Percentiles rank a stretch among this genome's conserved stretches.
These are phyloP conservation scores for Amaranthus cruentus DNA, from an alignment of 148 eudicot genomes.

Conservation along the genomic window DNA sequence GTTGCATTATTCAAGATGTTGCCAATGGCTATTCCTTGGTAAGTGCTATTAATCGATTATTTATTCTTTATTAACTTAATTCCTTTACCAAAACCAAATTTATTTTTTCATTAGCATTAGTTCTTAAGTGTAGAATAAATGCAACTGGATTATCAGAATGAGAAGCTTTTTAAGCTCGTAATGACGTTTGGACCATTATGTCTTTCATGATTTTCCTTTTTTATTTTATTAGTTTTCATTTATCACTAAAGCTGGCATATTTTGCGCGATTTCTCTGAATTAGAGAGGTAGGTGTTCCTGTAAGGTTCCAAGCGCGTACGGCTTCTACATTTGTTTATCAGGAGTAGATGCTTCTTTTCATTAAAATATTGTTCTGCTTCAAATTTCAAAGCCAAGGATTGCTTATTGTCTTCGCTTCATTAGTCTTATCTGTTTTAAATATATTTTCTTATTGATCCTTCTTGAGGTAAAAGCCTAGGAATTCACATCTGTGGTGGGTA, in stretches of 20 bases:
- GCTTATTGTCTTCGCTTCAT: constrained; percentile 34
- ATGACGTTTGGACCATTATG: constrained; percentile 30
- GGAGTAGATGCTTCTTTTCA: constrained; percentile 35
- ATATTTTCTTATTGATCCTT: constrained; percentile 4
- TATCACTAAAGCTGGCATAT: constrained; percentile 23
- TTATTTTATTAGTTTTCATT: not conserved
- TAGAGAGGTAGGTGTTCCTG: constrained; percentile 21
- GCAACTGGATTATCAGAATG: constrained; percentile 11
- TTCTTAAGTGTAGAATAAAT: constrained; percentile 6
- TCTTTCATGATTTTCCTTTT: not conserved
- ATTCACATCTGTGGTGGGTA: constrained; percentile 29
- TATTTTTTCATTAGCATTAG: not conserved
- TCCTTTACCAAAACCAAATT: not conserved
- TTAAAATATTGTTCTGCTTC: constrained; percentile 14
- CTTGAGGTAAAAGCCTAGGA: constrained; percentile 33
- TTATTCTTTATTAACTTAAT: not conserved
- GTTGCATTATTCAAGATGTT: constrained; percentile 70
- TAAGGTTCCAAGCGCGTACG: constrained; percentile 37
- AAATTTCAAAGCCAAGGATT: constrained; percentile 30
- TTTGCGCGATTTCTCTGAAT: constrained; percentile 26
- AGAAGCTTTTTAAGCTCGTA: constrained; percentile 20
- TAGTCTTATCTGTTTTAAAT: constrained; percentile 21
- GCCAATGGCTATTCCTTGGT: constrained; percentile 70
- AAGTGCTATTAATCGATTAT: constrained; percentile 15
- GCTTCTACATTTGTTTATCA: constrained; percentile 30